phyloP scores from a whole-genome alignment of 139 green algal genomes.

The Chlorella sp. region DNA sequence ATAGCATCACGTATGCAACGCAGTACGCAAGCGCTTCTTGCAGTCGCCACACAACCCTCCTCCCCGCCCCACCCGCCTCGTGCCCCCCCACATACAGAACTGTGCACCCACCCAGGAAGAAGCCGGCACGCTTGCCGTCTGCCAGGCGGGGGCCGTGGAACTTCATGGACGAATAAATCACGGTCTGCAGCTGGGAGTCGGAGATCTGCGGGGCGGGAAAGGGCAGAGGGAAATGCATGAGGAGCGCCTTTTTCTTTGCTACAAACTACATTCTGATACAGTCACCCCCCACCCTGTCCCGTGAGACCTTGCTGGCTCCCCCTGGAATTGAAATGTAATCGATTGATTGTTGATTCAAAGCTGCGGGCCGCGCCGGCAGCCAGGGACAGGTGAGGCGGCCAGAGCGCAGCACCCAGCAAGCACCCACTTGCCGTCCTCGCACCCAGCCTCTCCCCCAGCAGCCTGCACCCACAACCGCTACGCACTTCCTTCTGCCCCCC shows the following conservation, averaged over 20 bases:
- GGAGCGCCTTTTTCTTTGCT: no score
- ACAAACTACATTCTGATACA: no score
- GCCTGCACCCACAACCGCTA: not conserved
- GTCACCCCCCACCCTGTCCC: no score
- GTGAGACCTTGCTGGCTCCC: no score
- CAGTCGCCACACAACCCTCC: not conserved
- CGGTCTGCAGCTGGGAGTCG: slow-evolving; percentile 77
- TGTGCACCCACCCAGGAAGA: slow-evolving; percentile 83
- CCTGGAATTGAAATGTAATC: not conserved
- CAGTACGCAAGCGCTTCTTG: not conserved
- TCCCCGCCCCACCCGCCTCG: not conserved
- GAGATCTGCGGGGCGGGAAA: slow-evolving; percentile 49
- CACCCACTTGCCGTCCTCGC: no score
- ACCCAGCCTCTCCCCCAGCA: no score
- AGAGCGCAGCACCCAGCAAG: no score
- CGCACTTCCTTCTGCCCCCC: not conserved
- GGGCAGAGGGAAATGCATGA: not conserved
- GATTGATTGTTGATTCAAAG: no score
- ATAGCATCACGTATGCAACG: not conserved
- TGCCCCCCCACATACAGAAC: not conserved
- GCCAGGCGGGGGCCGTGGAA: slow-evolving; percentile 23
- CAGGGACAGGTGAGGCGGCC: no score
- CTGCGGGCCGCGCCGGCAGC: no score
- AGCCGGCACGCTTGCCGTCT: slow-evolving; percentile 55
- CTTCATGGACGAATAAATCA: slow-evolving; percentile 67